Evolutionary conservation across 345 rosid genomes (phyloP).

Genomic region (Aquilaria sinensis): DNA sequence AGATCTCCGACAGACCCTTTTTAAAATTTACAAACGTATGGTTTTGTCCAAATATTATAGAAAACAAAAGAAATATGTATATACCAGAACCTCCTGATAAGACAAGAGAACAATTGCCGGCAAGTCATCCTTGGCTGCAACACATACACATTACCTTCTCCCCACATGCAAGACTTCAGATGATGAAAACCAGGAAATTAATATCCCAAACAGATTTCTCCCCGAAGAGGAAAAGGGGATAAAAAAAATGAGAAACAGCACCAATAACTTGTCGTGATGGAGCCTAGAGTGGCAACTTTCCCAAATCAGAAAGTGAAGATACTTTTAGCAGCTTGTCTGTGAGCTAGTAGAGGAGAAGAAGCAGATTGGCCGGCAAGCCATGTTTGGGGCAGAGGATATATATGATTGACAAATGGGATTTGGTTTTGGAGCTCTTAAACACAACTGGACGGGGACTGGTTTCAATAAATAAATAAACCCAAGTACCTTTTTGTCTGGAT

Average conservation of each 20-base stretch:
- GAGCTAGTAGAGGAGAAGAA: constrained; percentile 18
- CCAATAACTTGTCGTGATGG: too few relatives aligned
- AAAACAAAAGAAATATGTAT: too few relatives aligned
- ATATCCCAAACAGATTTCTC: not conserved
- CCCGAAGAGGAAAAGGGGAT: not conserved
- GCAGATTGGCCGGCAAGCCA: constrained; percentile 22
- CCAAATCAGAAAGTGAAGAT: constrained; percentile 22
- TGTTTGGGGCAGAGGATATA: not conserved
- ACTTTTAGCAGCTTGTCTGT: not conserved
- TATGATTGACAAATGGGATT: constrained; percentile 16
- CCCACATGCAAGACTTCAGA: constrained; percentile 56
- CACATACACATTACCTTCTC: constrained; percentile 29
- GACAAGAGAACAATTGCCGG: constrained; percentile 24
- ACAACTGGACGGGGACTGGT: not conserved
- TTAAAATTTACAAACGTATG: too few relatives aligned
- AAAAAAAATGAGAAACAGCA: not conserved
- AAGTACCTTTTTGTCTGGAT: not conserved
- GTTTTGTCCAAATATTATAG: too few relatives aligned
- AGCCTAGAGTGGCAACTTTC: constrained; percentile 5
- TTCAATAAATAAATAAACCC: constrained; percentile 3
- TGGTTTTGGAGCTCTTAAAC: constrained; percentile 10
- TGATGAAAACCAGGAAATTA: constrained; percentile 28
- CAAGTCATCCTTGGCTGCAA: constrained; percentile 90
- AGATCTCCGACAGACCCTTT: too few relatives aligned
- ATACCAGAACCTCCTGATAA: too few relatives aligned